phyloP scores from a whole-genome alignment of 164 flowering plant species.

The Piper betle region DNA sequence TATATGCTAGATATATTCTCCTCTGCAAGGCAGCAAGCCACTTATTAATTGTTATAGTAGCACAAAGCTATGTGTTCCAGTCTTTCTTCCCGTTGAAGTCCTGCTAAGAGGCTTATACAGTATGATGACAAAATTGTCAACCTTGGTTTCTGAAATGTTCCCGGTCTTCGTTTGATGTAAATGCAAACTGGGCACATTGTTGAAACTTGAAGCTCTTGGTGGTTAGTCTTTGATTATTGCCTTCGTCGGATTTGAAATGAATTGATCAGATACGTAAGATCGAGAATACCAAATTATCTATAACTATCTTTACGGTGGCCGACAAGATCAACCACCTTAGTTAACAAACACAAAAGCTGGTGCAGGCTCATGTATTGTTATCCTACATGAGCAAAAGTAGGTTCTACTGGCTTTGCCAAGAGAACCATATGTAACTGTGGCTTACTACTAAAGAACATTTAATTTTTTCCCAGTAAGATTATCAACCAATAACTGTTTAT shows the following conservation, averaged over 20 bases:
- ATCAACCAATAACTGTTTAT: too few species aligned
- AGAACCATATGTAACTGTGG: not conserved
- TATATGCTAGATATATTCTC: not conserved
- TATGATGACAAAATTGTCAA: not conserved
- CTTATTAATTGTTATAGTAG: not conserved
- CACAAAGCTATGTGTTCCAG: not conserved
- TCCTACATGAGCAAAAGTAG: too few species aligned
- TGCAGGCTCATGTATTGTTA: not conserved
- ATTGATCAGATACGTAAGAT: not conserved
- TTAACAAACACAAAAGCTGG: not conserved
- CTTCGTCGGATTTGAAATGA: too few species aligned
- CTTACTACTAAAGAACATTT: not conserved
- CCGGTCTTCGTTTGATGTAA: not conserved
- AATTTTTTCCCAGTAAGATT: too few species aligned
- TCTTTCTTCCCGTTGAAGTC: not conserved
- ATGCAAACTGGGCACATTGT: too few species aligned
- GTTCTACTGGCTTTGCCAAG: too few species aligned
- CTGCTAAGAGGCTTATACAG: not conserved
- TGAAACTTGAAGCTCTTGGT: not conserved
- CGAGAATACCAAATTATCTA: not conserved
- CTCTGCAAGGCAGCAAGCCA: not conserved
- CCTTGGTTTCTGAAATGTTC: not conserved
- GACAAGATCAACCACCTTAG: not conserved
- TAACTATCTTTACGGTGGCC: not conserved
- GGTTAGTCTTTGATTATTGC: not conserved